Conservation (phyloP, 2,329 filamentous ascomycete species). For the Epicoccum sorghinum region DNA sequence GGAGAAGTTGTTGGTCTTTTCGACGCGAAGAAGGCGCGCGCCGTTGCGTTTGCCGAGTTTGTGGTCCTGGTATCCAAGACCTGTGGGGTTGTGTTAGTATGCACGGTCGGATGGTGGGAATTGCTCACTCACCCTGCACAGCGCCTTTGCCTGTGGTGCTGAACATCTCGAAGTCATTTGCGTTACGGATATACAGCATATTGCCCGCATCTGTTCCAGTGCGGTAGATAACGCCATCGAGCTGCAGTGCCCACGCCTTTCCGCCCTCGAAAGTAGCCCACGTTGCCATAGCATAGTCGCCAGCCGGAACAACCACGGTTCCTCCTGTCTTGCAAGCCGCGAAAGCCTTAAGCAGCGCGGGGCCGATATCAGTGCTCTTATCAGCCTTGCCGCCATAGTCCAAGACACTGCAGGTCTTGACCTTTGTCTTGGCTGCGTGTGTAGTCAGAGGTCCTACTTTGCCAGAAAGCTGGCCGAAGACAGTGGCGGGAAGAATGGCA, state of each 20-base stretch:
- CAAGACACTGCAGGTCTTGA: conserved; percentile 60
- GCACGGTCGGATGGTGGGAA: no score
- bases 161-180: conserved; percentile 61
- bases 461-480: conserved; percentile 42
- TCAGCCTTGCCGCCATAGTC: conserved; percentile 60
- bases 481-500: conserved; percentile 27
- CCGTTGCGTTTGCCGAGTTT: conserved; percentile 49
- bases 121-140: conserved; percentile 51
- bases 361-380: conserved; percentile 58
- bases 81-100: not conserved
- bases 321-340: conserved; percentile 59
- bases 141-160: conserved; percentile 59
- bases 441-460: conserved; percentile 42
- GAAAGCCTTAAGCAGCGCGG: conserved; percentile 56
- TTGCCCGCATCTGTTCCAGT: conserved; percentile 58
- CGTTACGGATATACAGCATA: conserved; percentile 60
- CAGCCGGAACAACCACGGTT: conserved; percentile 56
- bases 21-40: conserved; percentile 55
- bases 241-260: conserved; percentile 57
- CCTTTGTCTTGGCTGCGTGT: conserved; percentile 50
- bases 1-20: conserved; percentile 55
- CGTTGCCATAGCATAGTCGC: conserved; percentile 57
- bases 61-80: conserved; percentile 56
- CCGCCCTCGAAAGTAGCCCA: conserved; percentile 58
- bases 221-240: conserved; percentile 61